Evolutionary conservation across 306 rosid genomes (phyloP).

Genomic region (Acmispon strigosus): DNA sequence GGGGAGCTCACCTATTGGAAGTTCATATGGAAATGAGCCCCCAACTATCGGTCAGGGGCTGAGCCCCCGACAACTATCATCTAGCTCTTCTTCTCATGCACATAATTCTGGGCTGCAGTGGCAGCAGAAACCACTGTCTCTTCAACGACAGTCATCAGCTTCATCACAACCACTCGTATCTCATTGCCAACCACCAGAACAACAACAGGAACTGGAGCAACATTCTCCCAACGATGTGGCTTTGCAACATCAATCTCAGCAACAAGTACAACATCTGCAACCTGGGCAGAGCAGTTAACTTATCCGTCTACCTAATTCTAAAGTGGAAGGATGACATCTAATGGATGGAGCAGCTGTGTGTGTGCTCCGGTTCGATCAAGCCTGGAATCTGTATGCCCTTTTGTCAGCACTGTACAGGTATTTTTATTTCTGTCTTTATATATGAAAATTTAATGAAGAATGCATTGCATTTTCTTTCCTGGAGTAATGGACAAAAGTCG

Average conservation of each 20-base stretch:
- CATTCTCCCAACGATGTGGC: constrained; percentile 45
- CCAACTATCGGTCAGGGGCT: constrained; percentile 52
- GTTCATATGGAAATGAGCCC: constrained; percentile 53
- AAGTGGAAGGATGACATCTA: constrained; percentile 55
- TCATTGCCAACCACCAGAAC: constrained; percentile 48
- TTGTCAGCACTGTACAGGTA: constrained; percentile 89
- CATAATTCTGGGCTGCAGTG: constrained; percentile 65
- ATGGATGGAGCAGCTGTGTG: constrained; percentile 42
- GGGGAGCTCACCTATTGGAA: constrained; percentile 50
- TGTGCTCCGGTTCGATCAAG: constrained; percentile 37
- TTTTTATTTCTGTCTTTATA: constrained; percentile 13
- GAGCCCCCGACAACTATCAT: constrained; percentile 56
- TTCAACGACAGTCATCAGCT: constrained; percentile 59
- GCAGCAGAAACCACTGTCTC: constrained; percentile 47
- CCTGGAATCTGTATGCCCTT: constrained; percentile 56
- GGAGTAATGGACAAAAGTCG: not conserved
- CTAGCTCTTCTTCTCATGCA: constrained; percentile 58
- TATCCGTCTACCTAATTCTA: constrained; percentile 53
- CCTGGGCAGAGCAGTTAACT: constrained; percentile 60
- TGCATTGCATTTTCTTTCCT: not conserved
- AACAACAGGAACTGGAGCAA: constrained; percentile 38
- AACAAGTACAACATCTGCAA: constrained; percentile 55
- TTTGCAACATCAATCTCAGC: constrained; percentile 58
- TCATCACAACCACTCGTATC: constrained; percentile 38
- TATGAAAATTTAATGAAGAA: not conserved